These are phyloP conservation scores for Beauveria sp. DNA, from an alignment of 2,329 filamentous ascomycete species.

Conservation along the genomic window DNA sequence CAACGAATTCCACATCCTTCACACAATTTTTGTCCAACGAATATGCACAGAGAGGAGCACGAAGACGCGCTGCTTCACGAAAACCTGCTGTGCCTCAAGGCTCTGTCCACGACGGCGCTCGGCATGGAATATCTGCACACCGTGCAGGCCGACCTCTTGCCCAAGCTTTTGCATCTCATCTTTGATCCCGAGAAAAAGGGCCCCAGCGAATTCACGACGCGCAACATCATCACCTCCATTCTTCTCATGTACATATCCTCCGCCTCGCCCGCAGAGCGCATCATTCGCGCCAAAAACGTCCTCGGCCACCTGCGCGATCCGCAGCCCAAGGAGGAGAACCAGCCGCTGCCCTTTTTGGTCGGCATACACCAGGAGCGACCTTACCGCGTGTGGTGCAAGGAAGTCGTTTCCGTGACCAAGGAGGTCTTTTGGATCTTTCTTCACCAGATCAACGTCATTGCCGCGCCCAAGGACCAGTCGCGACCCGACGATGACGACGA, in stretches of 20 bases:
- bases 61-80: conserved; percentile 91
- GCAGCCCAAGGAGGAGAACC: conserved; percentile 63
- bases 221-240: conserved; percentile 80
- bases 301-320: conserved; percentile 76
- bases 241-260: conserved; percentile 81
- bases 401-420: conserved; percentile 86
- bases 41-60: conserved; percentile 68
- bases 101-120: conserved; percentile 81
- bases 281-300: conserved; percentile 63
- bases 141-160: conserved; percentile 76
- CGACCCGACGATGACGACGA: conserved; percentile 12
- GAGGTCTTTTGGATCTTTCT: conserved; percentile 99
- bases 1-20: conserved; percentile 9
- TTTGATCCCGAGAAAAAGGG: conserved; percentile 99
- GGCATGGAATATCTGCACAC: conserved; percentile 74
- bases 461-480: conserved; percentile 40
- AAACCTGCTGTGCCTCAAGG: conserved; percentile 86
- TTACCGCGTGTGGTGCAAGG: conserved; percentile 90
- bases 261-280: conserved; percentile 52
- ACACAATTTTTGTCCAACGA: conserved; percentile 17
- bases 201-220: conserved; percentile 90
- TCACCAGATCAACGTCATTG: conserved; percentile 83
- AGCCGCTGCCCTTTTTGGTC: conserved; percentile 76
- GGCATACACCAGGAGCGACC: conserved; percentile 83
- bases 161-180: conserved; percentile 76